A percentile compares a stretch with the other conserved stretches of the same genome.
These are phyloP conservation scores for Neurospora sp. DNA, from an alignment of 495 filamentous ascomycete species.

Conservation along the genomic window DNA sequence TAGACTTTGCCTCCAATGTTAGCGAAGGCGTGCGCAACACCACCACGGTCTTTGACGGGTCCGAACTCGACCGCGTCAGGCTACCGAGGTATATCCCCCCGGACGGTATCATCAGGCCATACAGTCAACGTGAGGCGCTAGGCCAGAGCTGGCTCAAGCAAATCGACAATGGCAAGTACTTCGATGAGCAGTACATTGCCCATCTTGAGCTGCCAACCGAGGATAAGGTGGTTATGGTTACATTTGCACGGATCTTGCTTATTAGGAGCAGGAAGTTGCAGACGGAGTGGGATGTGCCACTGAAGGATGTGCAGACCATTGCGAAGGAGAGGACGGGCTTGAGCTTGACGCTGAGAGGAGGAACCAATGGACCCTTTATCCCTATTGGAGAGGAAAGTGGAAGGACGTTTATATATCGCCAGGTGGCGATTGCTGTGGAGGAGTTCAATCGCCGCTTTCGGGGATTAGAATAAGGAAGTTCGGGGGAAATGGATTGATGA, in stretches of 20 bases:
- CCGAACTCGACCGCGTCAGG: slow-evolving; percentile 88
- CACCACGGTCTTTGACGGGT: slow-evolving; percentile 91
- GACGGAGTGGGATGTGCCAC: slow-evolving; percentile 88
- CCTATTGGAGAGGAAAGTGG: slow-evolving; percentile 82
- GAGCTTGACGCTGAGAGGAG: slow-evolving; percentile 76
- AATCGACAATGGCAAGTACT: slow-evolving; percentile 90
- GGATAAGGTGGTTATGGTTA: slow-evolving; percentile 92
- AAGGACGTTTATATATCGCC: slow-evolving; percentile 72
- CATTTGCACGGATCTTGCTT: slow-evolving; percentile 84
- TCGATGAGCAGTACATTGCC: slow-evolving; percentile 94
- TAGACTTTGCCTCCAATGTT: slow-evolving; percentile 92
- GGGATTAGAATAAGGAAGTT: slow-evolving; percentile 25
- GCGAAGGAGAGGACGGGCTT: slow-evolving; percentile 92
- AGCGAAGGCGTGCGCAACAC: slow-evolving; percentile 97
- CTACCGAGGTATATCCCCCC: slow-evolving; percentile 82
- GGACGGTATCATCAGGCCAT: slow-evolving; percentile 90
- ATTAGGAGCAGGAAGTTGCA: slow-evolving; percentile 73
- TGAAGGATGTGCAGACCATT: slow-evolving; percentile 95
- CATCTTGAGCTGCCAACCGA: slow-evolving; percentile 84
- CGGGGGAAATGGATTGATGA: neutral
- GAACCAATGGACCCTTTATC: slow-evolving; percentile 89
- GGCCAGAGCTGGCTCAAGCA: slow-evolving; percentile 99
- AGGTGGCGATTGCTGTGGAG: slow-evolving; percentile 47
- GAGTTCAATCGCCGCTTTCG: slow-evolving; percentile 47
- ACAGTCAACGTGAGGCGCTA: slow-evolving; percentile 89